A percentile compares a stretch with the other conserved stretches of the same genome.
These are phyloP conservation scores for Cydonia oblonga DNA, from an alignment of 331 rosid genomes.

Conservation along the genomic window DNA sequence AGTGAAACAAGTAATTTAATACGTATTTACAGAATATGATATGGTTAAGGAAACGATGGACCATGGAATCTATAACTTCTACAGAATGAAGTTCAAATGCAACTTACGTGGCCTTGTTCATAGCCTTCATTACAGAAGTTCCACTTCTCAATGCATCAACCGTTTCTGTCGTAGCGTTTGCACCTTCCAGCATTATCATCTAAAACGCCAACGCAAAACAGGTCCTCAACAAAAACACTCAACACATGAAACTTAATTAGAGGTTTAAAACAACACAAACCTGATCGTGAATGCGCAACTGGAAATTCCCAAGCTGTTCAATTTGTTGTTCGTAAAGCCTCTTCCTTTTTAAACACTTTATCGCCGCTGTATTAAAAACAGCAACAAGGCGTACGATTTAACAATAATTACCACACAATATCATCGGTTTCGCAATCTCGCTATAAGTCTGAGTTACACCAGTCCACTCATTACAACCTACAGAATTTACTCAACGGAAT, in stretches of 20 bases:
- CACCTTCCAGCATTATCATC: conserved; percentile 97
- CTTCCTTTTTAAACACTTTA: conserved; percentile 91
- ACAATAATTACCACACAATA: neutral
- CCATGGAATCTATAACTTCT: neutral
- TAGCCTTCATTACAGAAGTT: conserved; percentile 93
- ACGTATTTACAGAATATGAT: neutral
- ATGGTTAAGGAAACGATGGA: neutral
- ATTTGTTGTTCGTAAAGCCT: conserved; percentile 85
- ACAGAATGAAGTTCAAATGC: neutral
- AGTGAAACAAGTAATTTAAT: neutral
- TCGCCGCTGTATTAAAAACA: conserved; percentile 55
- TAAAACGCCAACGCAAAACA: conserved; percentile 14
- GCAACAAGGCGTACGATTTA: neutral
- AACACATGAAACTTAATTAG: neutral
- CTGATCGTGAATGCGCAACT: conserved; percentile 96
- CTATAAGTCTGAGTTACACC: neutral
- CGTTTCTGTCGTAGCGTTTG: conserved; percentile 93
- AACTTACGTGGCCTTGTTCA: conserved; percentile 89
- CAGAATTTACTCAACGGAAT: no score
- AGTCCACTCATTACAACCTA: neutral
- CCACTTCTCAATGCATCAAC: conserved; percentile 92
- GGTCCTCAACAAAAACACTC: neutral
- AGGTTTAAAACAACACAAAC: conserved; percentile 21
- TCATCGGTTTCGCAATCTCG: neutral
- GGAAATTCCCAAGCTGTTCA: conserved; percentile 96